phyloP scores from a whole-genome alignment of 176 grass and related monocot species.

The Secale cereale region DNA sequence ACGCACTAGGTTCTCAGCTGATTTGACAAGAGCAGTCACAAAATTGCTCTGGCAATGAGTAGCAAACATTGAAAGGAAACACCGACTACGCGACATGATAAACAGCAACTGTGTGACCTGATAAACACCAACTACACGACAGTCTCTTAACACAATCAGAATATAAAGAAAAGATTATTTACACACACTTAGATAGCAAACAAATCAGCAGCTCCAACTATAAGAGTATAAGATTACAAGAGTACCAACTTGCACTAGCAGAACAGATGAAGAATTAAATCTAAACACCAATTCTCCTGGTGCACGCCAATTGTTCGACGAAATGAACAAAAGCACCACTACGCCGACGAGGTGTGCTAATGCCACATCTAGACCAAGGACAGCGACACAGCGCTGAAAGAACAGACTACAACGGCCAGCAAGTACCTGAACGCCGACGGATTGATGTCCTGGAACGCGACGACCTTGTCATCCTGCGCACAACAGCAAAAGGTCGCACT shows the following conservation, averaged over 20 bases:
- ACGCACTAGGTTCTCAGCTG: neutral
- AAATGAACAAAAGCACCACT: neutral
- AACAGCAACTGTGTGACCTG: neutral
- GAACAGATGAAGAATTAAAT: neutral
- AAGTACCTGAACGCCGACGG: slow-evolving; percentile 86
- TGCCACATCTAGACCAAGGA: neutral
- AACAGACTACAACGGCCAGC: neutral
- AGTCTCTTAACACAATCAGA: neutral
- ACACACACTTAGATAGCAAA: neutral
- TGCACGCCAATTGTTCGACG: slow-evolving; percentile 17
- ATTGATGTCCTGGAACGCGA: slow-evolving; percentile 81
- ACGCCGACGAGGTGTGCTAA: neutral
- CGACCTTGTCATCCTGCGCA: slow-evolving; percentile 83
- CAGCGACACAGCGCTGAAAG: neutral
- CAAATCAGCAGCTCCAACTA: neutral
- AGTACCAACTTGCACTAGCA: neutral
- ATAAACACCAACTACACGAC: neutral
- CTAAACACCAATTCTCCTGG: neutral
- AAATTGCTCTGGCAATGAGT: neutral
- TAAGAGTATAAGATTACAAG: neutral
- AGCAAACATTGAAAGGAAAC: neutral
- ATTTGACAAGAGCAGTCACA: neutral
- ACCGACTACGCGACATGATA: neutral
- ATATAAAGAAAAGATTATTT: neutral
- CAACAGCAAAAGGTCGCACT: neutral